Percentiles rank a stretch among this genome's conserved stretches.
These are phyloP conservation scores for Crotalaria pallida DNA, from an alignment of 306 rosid genomes.

Conservation along the genomic window DNA sequence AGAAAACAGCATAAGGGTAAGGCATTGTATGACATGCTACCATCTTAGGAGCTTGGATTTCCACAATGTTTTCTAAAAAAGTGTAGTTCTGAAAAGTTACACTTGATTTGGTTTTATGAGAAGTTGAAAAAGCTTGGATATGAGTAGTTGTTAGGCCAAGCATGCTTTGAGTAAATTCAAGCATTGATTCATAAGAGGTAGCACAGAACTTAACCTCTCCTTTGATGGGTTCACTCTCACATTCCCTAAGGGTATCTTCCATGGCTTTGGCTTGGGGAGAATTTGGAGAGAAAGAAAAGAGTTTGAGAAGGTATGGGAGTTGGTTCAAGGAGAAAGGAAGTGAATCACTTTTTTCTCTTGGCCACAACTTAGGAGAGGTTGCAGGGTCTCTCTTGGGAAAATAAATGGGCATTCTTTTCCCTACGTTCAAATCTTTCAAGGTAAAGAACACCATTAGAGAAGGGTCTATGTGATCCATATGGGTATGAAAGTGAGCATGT, in stretches of 20 bases:
- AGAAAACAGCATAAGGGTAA: slow-evolving; percentile 65
- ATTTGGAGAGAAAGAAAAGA: slow-evolving; percentile 40
- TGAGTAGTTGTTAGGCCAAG: slow-evolving; percentile 31
- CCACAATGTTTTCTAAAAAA: slow-evolving; percentile 31
- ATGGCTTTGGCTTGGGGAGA: slow-evolving; percentile 75
- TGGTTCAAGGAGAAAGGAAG: slow-evolving; percentile 55
- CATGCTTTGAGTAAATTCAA: slow-evolving; percentile 38
- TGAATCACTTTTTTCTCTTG: slow-evolving; percentile 43
- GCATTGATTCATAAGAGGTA: slow-evolving; percentile 72
- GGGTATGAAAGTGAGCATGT: slow-evolving; percentile 15
- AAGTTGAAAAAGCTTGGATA: slow-evolving; percentile 34
- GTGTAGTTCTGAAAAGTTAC: slow-evolving; percentile 68
- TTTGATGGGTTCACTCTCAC: slow-evolving; percentile 54
- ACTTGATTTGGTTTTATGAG: slow-evolving; percentile 40
- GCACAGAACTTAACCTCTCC: slow-evolving; percentile 74
- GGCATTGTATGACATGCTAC: slow-evolving; percentile 86
- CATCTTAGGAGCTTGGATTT: slow-evolving; percentile 47
- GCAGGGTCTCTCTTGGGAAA: slow-evolving; percentile 67
- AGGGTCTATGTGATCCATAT: slow-evolving; percentile 42
- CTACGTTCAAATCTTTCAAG: slow-evolving; percentile 41
- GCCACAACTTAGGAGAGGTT: slow-evolving; percentile 45
- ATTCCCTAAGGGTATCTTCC: slow-evolving; percentile 47
- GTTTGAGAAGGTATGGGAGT: slow-evolving; percentile 42
- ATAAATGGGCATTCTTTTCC: slow-evolving; percentile 51
- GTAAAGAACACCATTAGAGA: slow-evolving; percentile 60